Evolutionary conservation across 257 asterid genomes (phyloP).

Genomic region (Echites panduratus): DNA sequence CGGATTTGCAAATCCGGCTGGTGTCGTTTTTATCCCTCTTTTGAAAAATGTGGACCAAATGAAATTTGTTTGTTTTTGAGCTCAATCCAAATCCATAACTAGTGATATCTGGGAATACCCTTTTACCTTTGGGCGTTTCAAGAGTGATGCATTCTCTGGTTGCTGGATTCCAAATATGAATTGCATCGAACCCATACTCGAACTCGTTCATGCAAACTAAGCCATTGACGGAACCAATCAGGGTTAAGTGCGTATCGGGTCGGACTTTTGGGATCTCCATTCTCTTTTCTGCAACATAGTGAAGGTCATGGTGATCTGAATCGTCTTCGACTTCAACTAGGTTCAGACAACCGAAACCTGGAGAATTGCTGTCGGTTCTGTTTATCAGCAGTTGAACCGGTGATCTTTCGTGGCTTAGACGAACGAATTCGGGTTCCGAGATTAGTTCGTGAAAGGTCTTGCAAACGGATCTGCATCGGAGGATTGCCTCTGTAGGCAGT

Average conservation of each 20-base stretch:
- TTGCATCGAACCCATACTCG: background rate
- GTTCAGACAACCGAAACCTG: background rate
- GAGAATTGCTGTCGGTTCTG: background rate
- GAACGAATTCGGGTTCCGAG: constrained; percentile 19
- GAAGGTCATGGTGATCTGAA: constrained; percentile 7
- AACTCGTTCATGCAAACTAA: constrained; percentile 12
- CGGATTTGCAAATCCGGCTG: constrained; percentile 11
- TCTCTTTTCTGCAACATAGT: background rate
- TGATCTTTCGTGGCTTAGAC: constrained; percentile 20
- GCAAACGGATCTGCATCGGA: constrained; percentile 27
- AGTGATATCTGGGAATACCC: constrained; percentile 7
- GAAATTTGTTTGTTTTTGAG: constrained; percentile 15
- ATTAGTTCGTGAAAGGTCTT: constrained; percentile 24
- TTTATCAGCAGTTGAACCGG: constrained; percentile 17
- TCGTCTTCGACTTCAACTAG: constrained; percentile 19
- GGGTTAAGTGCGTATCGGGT: background rate
- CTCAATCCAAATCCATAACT: constrained; percentile 39
- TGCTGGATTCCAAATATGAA: constrained; percentile 35
- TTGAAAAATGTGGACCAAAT: constrained; percentile 37
- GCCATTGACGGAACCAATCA: constrained; percentile 23
- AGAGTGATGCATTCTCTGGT: constrained; percentile 26
- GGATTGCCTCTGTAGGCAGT: constrained; percentile 21
- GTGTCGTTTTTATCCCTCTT: background rate
- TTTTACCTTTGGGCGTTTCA: constrained; percentile 9
- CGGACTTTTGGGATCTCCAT: background rate